phyloP scores from a whole-genome alignment of 1,139 yeast genomes.

The Pichiaceae sp. region DNA sequence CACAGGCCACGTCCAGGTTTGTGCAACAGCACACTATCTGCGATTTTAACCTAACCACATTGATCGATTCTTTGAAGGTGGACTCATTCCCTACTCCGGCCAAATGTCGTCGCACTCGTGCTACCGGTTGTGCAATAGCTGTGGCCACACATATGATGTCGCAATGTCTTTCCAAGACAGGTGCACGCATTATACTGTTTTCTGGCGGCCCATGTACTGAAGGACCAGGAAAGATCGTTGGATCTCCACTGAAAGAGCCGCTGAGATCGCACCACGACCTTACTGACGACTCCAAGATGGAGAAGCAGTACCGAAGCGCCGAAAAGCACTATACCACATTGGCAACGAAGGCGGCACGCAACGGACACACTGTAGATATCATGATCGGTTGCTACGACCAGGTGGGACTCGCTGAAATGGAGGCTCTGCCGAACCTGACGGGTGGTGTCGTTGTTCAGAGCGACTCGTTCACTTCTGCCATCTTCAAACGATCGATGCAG shows the following conservation, averaged over 20 bases:
- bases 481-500: slow-evolving; percentile 55
- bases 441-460: slow-evolving; percentile 58
- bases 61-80: slow-evolving; percentile 43
- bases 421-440: slow-evolving; percentile 43
- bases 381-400: slow-evolving; percentile 64
- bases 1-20: slow-evolving; percentile 33
- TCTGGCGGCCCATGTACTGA: slow-evolving; percentile 50
- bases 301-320: slow-evolving; percentile 27
- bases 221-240: slow-evolving; percentile 51
- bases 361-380: slow-evolving; percentile 47
- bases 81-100: slow-evolving; percentile 46
- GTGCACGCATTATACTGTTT: slow-evolving; percentile 55
- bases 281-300: slow-evolving; percentile 28
- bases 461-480: slow-evolving; percentile 58
- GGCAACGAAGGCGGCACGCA: slow-evolving; percentile 32
- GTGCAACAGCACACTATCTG: slow-evolving; percentile 41
- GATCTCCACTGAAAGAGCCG: slow-evolving; percentile 40
- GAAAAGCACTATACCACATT: slow-evolving; percentile 33
- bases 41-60: slow-evolving; percentile 47
- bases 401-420: slow-evolving; percentile 61
- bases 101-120: slow-evolving; percentile 44
- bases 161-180: slow-evolving; percentile 38
- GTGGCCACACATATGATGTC: slow-evolving; percentile 48
- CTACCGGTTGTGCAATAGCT: slow-evolving; percentile 62
- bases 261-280: slow-evolving; percentile 54